Base-by-base conservation (phyloP, 257 asterid species). In the Nicotiana noctiflora region DNA sequence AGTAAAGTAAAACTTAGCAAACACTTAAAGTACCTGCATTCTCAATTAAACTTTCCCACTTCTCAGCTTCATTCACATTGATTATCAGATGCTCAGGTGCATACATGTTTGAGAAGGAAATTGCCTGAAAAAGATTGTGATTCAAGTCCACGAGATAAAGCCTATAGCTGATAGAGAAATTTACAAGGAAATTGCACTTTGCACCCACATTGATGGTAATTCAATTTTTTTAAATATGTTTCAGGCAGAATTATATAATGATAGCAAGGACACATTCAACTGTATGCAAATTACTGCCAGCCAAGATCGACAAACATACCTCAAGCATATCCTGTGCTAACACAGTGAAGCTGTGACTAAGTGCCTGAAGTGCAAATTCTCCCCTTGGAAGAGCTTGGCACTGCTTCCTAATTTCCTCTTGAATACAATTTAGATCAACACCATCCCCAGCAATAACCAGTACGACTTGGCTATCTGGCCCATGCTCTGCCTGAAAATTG, bases 401-500 rank as follows among this genome's bases (percentile, higher is more conserved):
- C 84, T 96, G 98, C 86, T 89, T 89, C 79, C 79, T 85, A 83
- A 96, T 87, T 89, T 96, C 95, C 72, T 88, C 89, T 86, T 88
- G 89, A 75, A 96, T 93, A 67, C 88, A 91, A 83, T 68, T 80
- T 78, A 92, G 75, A 87, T 96, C 90, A 53, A 91, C 96, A 82
- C 89, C 96, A 64, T 91, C 97, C 77, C 98, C 98, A 86, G 91
- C 91, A 86, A 91, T 87, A 82, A 96, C 97, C 81, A 94, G 94
- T 82, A 96, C 98, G 82, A 94, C 99, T 87, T 96, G 99, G 91
- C 99, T 96, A 81, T 96, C 98, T 34, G 99, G 99, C 74, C 98
- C 99, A 75, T 94, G 98, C 91, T 96, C 98, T 63, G 98, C 99
- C 99, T 96, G 91, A 84, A 85, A 86, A 74, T 66, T 76, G 70